Evolutionary conservation across 73 alveolate genomes (phyloP).

Genomic region (Paramecium octaurelia): DNA sequence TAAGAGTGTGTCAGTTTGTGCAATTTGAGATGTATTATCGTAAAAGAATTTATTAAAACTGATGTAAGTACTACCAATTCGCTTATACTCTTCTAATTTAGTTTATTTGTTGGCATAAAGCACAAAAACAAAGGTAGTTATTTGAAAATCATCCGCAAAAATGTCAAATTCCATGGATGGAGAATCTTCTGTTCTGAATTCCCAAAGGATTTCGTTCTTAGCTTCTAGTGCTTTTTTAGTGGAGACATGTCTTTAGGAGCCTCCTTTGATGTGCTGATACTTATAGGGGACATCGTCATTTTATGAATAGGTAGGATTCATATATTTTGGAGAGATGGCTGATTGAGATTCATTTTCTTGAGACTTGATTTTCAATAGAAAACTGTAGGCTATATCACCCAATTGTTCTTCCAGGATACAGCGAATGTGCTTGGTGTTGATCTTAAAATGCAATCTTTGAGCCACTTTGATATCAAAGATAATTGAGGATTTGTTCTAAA

Average conservation of each 20-base stretch:
- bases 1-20: neutral
- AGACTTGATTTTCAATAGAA: neutral
- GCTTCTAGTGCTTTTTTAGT: conserved; percentile 36
- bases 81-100: neutral
- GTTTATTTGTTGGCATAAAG: neutral
- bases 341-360: neutral
- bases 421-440: neutral
- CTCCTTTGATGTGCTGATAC: neutral
- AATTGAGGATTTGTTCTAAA: neutral
- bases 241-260: neutral
- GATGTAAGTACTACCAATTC: neutral
- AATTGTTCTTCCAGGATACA: neutral
- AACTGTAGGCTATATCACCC: conserved; percentile 27
- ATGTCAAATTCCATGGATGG: conserved; percentile 22
- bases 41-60: conserved; percentile 12
- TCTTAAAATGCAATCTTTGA: neutral
- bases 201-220: conserved; percentile 1
- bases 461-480: conserved; percentile 13
- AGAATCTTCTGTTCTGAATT: conserved; percentile 20
- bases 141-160: neutral
- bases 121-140: neutral
- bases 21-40: neutral
- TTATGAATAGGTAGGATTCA: neutral
- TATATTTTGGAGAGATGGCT: neutral
- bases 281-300: neutral